Percentiles rank a stretch among this genome's conserved stretches.
phyloP scores from a whole-genome alignment of 345 rosid species.

The Corchorus capsularis region DNA sequence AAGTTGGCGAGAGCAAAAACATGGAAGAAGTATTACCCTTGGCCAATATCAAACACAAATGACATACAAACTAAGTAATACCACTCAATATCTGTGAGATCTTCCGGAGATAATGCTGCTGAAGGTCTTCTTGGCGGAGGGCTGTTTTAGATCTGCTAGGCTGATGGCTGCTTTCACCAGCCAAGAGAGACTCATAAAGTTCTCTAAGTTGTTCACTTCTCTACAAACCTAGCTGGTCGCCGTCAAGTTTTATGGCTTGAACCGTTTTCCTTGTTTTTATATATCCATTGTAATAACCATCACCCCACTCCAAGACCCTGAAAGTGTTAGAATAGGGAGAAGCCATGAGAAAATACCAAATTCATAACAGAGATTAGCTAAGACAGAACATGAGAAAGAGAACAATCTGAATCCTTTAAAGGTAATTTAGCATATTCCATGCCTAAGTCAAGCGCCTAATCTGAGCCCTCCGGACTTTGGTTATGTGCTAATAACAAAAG shows the following conservation, averaged over 20 bases:
- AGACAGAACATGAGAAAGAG: neutral
- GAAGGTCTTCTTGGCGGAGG: constrained; percentile 71
- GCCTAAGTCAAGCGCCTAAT: too few species aligned
- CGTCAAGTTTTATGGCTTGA: constrained; percentile 69
- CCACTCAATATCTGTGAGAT: constrained; percentile 95
- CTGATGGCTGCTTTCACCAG: constrained; percentile 57
- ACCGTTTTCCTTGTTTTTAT: constrained; percentile 91
- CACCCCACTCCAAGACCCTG: constrained; percentile 87
- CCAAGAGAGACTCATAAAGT: constrained; percentile 70
- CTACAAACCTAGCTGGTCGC: constrained; percentile 68
- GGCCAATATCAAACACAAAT: constrained; percentile 72
- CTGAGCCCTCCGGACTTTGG: too few species aligned
- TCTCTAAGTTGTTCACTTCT: constrained; percentile 90
- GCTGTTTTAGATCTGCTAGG: constrained; percentile 48
- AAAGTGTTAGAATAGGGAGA: constrained; percentile 3
- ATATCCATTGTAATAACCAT: constrained; percentile 96
- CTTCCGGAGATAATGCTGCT: constrained; percentile 87
- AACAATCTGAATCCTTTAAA: neutral
- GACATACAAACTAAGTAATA: constrained; percentile 98
- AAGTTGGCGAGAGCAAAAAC: neutral
- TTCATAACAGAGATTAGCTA: neutral
- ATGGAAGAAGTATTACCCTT: constrained; percentile 57
- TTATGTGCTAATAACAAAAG: too few species aligned
- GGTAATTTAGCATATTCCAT: too few species aligned
- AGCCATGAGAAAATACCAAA: neutral